Evolutionary conservation across 1,284 basidiomycete species (phyloP).

Genomic region (Microstroma glucosiphilum): DNA sequence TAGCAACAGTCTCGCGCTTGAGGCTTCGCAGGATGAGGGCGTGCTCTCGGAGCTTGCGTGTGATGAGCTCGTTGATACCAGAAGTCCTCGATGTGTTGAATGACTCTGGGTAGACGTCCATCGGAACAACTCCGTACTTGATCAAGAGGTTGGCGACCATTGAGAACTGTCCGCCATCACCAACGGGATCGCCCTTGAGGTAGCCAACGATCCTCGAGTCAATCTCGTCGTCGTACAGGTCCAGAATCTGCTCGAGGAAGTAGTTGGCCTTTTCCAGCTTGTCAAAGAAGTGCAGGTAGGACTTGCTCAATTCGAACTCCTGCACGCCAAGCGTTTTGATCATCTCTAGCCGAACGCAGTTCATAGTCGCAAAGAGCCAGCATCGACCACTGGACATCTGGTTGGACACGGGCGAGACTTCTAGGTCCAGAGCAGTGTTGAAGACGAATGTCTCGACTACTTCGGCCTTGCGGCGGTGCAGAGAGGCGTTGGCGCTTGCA

Average conservation of each 20-base stretch:
- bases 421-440: conserved; percentile 59
- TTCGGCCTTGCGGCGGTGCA: conserved; percentile 62
- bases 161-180: conserved; percentile 84
- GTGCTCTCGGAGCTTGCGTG: conserved; percentile 84
- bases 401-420: conserved; percentile 65
- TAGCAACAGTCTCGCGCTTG: conserved; percentile 40
- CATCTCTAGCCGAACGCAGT: conserved; percentile 73
- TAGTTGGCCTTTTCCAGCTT: conserved; percentile 89
- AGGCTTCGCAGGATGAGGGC: conserved; percentile 71
- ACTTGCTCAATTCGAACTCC: conserved; percentile 84
- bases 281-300: conserved; percentile 47
- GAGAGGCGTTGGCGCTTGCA: conserved; percentile 62
- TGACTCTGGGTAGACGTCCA: conserved; percentile 76
- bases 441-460: conserved; percentile 74
- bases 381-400: conserved; percentile 57
- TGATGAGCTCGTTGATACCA: conserved; percentile 71
- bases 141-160: conserved; percentile 12
- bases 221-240: conserved; percentile 71
- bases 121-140: conserved; percentile 50
- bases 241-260: conserved; percentile 80
- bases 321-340: conserved; percentile 77
- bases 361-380: conserved; percentile 52
- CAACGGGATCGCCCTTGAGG: conserved; percentile 70
- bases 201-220: conserved; percentile 75
- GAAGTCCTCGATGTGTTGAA: conserved; percentile 69